Percentiles rank a stretch among this genome's conserved stretches.
Evolutionary conservation across 2,329 filamentous ascomycete species (phyloP).

Genomic region (Bipolaris victoriae): DNA sequence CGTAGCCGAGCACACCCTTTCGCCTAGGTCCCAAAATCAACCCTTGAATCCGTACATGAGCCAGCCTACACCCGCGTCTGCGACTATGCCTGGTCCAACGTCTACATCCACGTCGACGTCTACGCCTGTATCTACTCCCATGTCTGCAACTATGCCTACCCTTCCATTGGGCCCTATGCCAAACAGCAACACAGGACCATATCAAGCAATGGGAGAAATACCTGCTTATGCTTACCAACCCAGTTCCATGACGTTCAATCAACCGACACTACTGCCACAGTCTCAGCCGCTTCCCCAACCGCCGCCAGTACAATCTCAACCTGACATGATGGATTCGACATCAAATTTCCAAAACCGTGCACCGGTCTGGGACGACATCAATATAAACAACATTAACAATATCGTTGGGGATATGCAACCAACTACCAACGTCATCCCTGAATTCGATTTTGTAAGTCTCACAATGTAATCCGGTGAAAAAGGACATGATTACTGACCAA

Average conservation of each 20-base stretch:
- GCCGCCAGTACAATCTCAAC: slow-evolving; percentile 12
- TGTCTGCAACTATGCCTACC: slow-evolving; percentile 1
- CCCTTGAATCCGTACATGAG: slow-evolving; percentile 25
- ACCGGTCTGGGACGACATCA: slow-evolving; percentile 43
- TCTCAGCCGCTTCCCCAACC: slow-evolving; percentile 1
- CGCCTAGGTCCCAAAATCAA: slow-evolving; percentile 24
- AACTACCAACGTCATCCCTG: slow-evolving; percentile 37
- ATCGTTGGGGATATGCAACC: slow-evolving; percentile 37
- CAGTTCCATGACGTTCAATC: slow-evolving; percentile 12
- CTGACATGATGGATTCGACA: slow-evolving; percentile 17
- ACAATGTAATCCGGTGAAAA: neutral
- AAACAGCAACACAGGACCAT: slow-evolving; percentile 22
- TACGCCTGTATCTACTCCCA: neutral
- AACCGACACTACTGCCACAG: slow-evolving; percentile 8
- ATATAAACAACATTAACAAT: slow-evolving; percentile 43
- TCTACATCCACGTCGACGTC: neutral
- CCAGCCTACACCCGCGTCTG: slow-evolving; percentile 8
- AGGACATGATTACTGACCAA: slow-evolving; percentile 13
- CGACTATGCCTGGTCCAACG: neutral
- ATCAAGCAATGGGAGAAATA: slow-evolving; percentile 22
- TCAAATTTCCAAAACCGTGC: slow-evolving; percentile 22
- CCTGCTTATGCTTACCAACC: slow-evolving; percentile 24
- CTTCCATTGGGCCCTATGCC: slow-evolving; percentile 14
- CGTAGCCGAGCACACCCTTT: slow-evolving; percentile 33
- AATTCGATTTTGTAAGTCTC: slow-evolving; percentile 47